These are phyloP conservation scores for Amoebophrya sp. DNA, from an alignment of 169 alveolate genomes.

Conservation along the genomic window DNA sequence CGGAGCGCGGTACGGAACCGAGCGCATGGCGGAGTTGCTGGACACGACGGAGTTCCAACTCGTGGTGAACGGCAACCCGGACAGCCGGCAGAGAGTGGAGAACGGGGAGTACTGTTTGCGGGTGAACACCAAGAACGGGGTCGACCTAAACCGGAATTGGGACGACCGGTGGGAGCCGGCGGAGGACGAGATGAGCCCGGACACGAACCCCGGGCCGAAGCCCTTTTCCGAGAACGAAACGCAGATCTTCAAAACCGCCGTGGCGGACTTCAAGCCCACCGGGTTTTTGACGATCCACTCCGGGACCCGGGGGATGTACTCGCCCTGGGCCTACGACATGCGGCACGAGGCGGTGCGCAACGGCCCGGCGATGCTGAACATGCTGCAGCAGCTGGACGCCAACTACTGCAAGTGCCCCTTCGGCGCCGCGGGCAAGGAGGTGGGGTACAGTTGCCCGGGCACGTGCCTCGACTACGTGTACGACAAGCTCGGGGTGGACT, in stretches of 20 bases:
- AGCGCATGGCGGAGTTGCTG: not conserved
- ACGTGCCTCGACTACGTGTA: conserved; percentile 7
- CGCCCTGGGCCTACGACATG: conserved; percentile 50
- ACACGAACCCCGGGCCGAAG: conserved; percentile 31
- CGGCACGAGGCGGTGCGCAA: conserved; percentile 35
- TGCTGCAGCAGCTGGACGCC: conserved; percentile 37
- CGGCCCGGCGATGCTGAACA: conserved; percentile 36
- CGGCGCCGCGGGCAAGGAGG: conserved; percentile 48
- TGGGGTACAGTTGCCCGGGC: conserved; percentile 45
- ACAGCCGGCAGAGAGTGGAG: not conserved
- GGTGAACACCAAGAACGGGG: not conserved
- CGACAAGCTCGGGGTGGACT: not conserved
- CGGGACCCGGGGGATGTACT: conserved; percentile 42
- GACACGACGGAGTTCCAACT: not conserved
- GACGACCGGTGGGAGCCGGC: conserved; percentile 34
- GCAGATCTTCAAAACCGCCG: conserved; percentile 22
- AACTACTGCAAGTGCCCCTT: conserved; percentile 45
- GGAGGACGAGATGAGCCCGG: not conserved
- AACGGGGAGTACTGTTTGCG: not conserved
- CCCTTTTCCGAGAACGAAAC: conserved; percentile 43
- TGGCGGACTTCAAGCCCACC: conserved; percentile 41
- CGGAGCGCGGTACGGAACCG: not conserved
- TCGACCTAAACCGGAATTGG: conserved; percentile 1
- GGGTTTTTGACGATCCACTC: conserved; percentile 34
- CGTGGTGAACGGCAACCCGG: not conserved